These are phyloP conservation scores for Lactarius hengduanensis DNA, from an alignment of 768 basidiomycete genomes.

Conservation along the genomic window DNA sequence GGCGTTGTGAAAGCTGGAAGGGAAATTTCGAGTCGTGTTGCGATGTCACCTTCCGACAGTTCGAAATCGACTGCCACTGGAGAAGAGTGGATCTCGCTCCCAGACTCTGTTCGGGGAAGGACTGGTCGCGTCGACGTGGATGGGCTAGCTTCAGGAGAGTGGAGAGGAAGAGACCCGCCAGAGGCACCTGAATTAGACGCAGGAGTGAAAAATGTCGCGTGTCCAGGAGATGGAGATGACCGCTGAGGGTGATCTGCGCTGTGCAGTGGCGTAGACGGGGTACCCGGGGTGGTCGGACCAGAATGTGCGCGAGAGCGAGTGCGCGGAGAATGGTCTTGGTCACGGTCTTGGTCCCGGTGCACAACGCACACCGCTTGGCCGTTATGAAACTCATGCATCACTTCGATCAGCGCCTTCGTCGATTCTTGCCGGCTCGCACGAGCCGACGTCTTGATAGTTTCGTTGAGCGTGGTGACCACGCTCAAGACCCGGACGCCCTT, in stretches of 20 bases:
- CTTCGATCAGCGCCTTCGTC: constrained; percentile 56
- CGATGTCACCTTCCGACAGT: constrained; percentile 47
- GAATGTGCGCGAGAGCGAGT: constrained; percentile 23
- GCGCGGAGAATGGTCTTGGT: constrained; percentile 29
- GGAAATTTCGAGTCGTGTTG: constrained; percentile 57
- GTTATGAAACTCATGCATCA: constrained; percentile 65
- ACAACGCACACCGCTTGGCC: constrained; percentile 47
- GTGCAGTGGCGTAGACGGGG: not conserved
- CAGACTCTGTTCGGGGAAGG: not conserved
- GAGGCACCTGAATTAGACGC: not conserved
- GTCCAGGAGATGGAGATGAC: not conserved
- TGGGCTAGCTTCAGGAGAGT: constrained; percentile 11
- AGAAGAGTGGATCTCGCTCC: constrained; percentile 8
- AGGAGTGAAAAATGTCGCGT: not conserved
- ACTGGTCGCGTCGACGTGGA: constrained; percentile 3
- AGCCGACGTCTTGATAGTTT: constrained; percentile 62
- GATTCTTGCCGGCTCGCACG: constrained; percentile 59
- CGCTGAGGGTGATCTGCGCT: not conserved
- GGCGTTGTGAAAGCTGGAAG: constrained; percentile 65
- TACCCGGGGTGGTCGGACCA: constrained; percentile 20
- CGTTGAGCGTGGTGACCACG: constrained; percentile 68
- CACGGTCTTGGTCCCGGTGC: constrained; percentile 29
- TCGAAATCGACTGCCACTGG: constrained; percentile 32
- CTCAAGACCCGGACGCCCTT: constrained; percentile 78
- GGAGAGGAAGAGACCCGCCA: not conserved